Evolutionary conservation across 352 stramenopile genomes (phyloP), one percentile per base, ranked within the genome.

Genomic region (Phytophthora agathidicida): DNA sequence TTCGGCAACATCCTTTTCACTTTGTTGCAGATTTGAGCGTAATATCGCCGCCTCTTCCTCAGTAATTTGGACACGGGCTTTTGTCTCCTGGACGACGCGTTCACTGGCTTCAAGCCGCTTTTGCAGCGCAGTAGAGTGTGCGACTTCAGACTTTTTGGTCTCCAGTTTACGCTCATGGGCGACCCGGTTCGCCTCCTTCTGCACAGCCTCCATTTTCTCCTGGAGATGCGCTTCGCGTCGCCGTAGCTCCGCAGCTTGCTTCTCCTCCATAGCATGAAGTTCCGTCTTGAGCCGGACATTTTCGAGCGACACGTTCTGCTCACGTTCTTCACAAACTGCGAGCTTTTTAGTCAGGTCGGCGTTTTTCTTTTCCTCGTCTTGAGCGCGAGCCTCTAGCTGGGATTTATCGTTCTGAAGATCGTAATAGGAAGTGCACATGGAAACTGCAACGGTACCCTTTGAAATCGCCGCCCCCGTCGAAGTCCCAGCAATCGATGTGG

Each of bases 351-450:
- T 50, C 1, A 91, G 46, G 10, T 35, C 11, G 11, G n/a, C 31
- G n/a, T 61, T 80, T 22, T 65, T 64, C 3, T 58, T 35, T 41
- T 84, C 68, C n/a, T 86, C 44, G 1, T 54, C 41, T 27, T 60
- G 38, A 32, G 81, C 44, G 1, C 49, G 65, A 30, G 64, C 49
- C 28, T 91, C 75, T 0, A 92, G 60, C 41, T 86, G 65, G 0
- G 66, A 67, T 35, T 91, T 91, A 28, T 85, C 51, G 38, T 86
- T 84, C 52, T 94, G 81, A 17, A 94, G 60, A 54, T 94, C 85
- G 44, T 90, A 93, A 52, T 94, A 94, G 7, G 85, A 94, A 6
- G 85, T 94, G 57, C 85, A 94, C 85, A 94, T 94, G 9, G 74
- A 71, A 14, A 80, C 68, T 20, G 43, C 38, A 32, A 71, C 51